Percentiles rank a stretch among this genome's conserved stretches.
Evolutionary conservation across 768 basidiomycete species (phyloP).

Genomic region (Panaeolus papilionaceus): DNA sequence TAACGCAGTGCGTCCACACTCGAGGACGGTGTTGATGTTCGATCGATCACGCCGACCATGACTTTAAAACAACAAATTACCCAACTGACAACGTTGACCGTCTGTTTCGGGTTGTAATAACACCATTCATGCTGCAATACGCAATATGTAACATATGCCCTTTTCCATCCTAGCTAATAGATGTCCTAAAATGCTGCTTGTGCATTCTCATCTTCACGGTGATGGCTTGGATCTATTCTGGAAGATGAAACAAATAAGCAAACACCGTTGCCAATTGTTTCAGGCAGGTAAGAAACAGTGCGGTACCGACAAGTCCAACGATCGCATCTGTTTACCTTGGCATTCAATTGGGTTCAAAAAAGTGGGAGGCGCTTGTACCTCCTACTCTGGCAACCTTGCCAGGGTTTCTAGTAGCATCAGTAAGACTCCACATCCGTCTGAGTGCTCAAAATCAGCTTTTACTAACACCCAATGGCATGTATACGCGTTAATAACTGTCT

Average conservation of each 20-base stretch:
- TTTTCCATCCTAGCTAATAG: neutral
- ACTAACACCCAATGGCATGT: neutral
- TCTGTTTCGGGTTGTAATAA: neutral
- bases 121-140: neutral
- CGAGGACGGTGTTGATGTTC: neutral
- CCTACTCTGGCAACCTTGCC: neutral
- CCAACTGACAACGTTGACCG: neutral
- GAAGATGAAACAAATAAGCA: neutral
- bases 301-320: neutral
- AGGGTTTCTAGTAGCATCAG: neutral
- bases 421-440: neutral
- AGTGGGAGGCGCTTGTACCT: neutral
- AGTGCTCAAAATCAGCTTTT: neutral
- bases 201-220: neutral
- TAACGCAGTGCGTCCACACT: neutral
- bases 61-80: neutral
- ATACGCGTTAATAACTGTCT: neutral
- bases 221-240: neutral
- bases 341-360: neutral
- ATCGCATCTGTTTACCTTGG: neutral
- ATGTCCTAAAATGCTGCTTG: neutral
- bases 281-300: neutral
- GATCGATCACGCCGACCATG: conserved; percentile 1
- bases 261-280: neutral
- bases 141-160: neutral